Evolutionary conservation across 352 stramenopile genomes (phyloP).

Genomic region (Vaucheria bursata): DNA sequence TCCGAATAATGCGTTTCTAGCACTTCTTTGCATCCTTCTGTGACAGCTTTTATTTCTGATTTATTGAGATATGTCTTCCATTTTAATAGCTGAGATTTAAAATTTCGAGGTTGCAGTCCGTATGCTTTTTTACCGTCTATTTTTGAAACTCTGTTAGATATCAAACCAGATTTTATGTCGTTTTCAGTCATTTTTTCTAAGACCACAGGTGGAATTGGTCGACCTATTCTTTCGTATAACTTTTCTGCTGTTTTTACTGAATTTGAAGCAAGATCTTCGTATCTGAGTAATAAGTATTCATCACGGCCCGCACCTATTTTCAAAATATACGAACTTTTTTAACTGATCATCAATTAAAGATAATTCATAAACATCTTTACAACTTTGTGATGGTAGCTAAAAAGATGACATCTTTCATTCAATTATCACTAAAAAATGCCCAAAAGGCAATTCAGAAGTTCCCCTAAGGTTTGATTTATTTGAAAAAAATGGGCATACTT

Average conservation of each 20-base stretch:
- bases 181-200: background rate
- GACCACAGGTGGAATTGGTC: background rate
- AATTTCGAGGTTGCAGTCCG: background rate
- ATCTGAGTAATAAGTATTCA: constrained; percentile 9
- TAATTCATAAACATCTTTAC: too few relatives aligned
- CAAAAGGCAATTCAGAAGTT: too few relatives aligned
- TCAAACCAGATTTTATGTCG: too few relatives aligned
- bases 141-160: too few relatives aligned
- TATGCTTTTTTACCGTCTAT: too few relatives aligned
- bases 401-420: too few relatives aligned
- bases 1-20: background rate
- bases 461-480: too few relatives aligned
- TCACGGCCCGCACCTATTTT: background rate
- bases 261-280: background rate
- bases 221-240: background rate
- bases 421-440: too few relatives aligned
- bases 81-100: background rate
- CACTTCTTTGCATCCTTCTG: background rate
- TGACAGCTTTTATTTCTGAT: background rate
- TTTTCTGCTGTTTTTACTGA: background rate
- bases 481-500: too few relatives aligned
- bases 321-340: too few relatives aligned
- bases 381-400: too few relatives aligned
- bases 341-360: too few relatives aligned
- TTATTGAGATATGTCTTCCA: background rate